Conservation (phyloP, 2,329 filamentous ascomycete species). For the Pyricularia grisea region DNA sequence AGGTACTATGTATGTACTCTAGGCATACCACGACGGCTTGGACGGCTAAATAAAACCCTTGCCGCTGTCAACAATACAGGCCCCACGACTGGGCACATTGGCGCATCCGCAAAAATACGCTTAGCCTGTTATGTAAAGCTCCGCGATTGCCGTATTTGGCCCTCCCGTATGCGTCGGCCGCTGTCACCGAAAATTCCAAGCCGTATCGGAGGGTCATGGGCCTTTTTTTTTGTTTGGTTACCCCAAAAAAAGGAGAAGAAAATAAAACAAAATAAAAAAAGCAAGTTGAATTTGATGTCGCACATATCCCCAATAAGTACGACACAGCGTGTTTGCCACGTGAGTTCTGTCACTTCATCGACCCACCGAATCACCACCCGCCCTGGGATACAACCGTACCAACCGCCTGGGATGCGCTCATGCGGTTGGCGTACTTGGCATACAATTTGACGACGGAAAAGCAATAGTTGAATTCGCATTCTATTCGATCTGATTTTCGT, state of each 20-base stretch:
- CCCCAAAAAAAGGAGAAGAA: background rate
- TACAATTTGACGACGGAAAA: no score
- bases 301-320: no score
- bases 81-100: no score
- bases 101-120: background rate
- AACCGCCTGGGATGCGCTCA: no score
- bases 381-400: no score
- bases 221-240: background rate
- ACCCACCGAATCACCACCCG: no score
- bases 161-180: background rate
- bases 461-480: no score
- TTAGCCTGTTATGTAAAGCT: background rate
- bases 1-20: background rate
- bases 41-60: background rate
- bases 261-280: background rate
- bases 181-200: background rate
- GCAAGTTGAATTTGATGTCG: no score
- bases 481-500: no score
- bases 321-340: no score
- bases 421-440: no score
- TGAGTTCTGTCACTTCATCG: no score
- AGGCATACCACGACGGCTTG: background rate
- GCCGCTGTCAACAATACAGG: background rate
- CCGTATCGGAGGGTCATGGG: background rate
- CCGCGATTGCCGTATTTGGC: background rate